Percentiles rank a stretch among this genome's conserved stretches.
These are phyloP conservation scores for Cucurbita ficifolia DNA, from an alignment of 306 rosid species.

Conservation along the genomic window DNA sequence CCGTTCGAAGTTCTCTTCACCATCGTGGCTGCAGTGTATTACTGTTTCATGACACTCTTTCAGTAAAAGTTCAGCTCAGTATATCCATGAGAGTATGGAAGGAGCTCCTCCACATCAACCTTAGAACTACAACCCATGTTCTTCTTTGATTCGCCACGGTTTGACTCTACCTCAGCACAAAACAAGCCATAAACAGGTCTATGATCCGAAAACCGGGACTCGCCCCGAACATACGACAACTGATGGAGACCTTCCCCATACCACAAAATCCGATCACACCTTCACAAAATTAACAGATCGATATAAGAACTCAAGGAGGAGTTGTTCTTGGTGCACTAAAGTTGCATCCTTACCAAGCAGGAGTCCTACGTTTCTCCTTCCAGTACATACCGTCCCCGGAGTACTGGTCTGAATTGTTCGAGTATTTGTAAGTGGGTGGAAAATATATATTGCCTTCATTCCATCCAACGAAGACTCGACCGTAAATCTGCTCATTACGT, in stretches of 20 bases:
- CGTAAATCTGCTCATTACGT: slow-evolving; percentile 77
- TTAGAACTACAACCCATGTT: slow-evolving; percentile 74
- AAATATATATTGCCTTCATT: slow-evolving; percentile 92
- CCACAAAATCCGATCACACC: slow-evolving; percentile 99
- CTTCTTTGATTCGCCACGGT: slow-evolving; percentile 61
- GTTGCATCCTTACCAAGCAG: slow-evolving; percentile 66
- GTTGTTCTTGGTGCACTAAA: neutral
- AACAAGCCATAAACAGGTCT: slow-evolving; percentile 85
- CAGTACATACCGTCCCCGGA: slow-evolving; percentile 91
- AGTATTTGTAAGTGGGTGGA: slow-evolving; percentile 97
- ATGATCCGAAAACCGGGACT: slow-evolving; percentile 92
- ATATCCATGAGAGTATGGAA: slow-evolving; percentile 78
- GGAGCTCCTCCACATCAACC: slow-evolving; percentile 78
- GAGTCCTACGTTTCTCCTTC: slow-evolving; percentile 89
- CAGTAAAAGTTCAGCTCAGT: slow-evolving; percentile 87
- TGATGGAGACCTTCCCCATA: slow-evolving; percentile 92
- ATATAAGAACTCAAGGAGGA: neutral
- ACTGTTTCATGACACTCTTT: neutral
- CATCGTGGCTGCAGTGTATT: neutral
- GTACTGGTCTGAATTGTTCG: slow-evolving; percentile 89
- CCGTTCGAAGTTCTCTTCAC: neutral
- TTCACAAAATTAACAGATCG: slow-evolving; percentile 9
- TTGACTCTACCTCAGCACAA: slow-evolving; percentile 93
- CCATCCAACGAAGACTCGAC: slow-evolving; percentile 78
- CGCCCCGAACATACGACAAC: slow-evolving; percentile 78